phyloP scores from a whole-genome alignment of 176 grass and related monocot species.

The Hsuehochloa calcarea region DNA sequence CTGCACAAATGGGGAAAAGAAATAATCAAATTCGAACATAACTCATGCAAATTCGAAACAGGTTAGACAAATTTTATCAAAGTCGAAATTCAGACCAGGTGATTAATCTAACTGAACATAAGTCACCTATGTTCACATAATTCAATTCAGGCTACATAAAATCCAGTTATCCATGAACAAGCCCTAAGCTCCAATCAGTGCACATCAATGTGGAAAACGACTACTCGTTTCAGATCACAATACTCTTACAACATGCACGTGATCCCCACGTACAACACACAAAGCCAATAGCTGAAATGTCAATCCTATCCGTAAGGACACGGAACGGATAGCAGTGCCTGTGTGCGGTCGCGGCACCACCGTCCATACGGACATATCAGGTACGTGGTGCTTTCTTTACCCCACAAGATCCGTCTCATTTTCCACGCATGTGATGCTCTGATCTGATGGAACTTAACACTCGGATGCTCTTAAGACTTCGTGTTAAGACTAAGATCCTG shows the following conservation, averaged over 20 bases:
- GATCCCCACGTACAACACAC: not conserved
- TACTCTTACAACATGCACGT: not conserved
- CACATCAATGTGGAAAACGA: constrained; percentile 1
- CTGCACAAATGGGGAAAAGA: no score
- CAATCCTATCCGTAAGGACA: not conserved
- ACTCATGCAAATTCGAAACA: no score
- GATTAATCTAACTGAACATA: not conserved
- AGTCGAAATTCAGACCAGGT: no score
- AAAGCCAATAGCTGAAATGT: not conserved
- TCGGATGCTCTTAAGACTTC: not conserved
- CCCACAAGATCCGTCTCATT: not conserved
- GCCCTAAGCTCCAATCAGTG: not conserved
- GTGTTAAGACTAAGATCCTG: no score
- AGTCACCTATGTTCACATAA: not conserved
- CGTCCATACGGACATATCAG: not conserved
- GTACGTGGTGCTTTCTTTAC: not conserved
- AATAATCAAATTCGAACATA: no score
- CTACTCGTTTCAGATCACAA: not conserved
- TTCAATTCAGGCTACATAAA: not conserved
- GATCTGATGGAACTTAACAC: not conserved
- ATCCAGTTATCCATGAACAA: not conserved
- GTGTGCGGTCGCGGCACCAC: not conserved
- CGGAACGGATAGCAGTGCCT: not conserved
- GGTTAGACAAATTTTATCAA: no score
- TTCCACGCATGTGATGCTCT: no score